Base-by-base conservation (phyloP, 2,329 filamentous ascomycete genomes). In the Apiospora hydei region DNA sequence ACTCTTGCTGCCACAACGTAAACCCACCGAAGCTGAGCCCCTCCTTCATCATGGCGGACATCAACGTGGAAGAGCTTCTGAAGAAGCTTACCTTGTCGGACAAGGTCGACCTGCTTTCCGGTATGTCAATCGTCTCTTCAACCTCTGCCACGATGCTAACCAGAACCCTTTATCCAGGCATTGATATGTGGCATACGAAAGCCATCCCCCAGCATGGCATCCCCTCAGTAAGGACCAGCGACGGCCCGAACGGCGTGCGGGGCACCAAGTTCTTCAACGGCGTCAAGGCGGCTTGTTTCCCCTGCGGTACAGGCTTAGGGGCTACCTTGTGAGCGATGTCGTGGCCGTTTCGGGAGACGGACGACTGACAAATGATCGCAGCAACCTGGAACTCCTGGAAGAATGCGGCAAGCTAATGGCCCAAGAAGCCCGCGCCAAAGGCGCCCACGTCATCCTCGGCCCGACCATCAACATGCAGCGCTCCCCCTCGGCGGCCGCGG, bases 101-200 rank as follows among this genome's bases (percentile, higher is more conserved):
- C 76, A 89, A 89, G 78, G 83, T 88, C 68, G 85, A 87, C 57
- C 81, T 89, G 61, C 81, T 89, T 69, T 83, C 87, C 67, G 57
- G n/a, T n/a, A n/a, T n/a, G n/a, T n/a, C n/a, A n/a, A n/a, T n/a
- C n/a, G n/a, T n/a, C n/a, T n/a, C n/a, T n/a, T n/a, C n/a, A n/a
- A n/a, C n/a, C n/a, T n/a, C n/a, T n/a, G n/a, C n/a, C n/a, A n/a
- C n/a, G n/a, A n/a, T n/a, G n/a, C 66, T 69, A 3, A 74, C 61
- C 69, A 61, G 57, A 47, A 41, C 5, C 10, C 14, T 41, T 41
- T 71, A 88, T 41, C 3, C 34, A 64, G 90, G 90, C 71, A 86
- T 88, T 75, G 91, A 93, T 81, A 92, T 92, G 77, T 93, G 91
- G 91, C 90, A 92, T 77, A 92, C 91, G 46, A 88, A 89, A 75